Evolutionary conservation across 331 rosid species (phyloP).

Genomic region (Rhamnella rubrinervis): DNA sequence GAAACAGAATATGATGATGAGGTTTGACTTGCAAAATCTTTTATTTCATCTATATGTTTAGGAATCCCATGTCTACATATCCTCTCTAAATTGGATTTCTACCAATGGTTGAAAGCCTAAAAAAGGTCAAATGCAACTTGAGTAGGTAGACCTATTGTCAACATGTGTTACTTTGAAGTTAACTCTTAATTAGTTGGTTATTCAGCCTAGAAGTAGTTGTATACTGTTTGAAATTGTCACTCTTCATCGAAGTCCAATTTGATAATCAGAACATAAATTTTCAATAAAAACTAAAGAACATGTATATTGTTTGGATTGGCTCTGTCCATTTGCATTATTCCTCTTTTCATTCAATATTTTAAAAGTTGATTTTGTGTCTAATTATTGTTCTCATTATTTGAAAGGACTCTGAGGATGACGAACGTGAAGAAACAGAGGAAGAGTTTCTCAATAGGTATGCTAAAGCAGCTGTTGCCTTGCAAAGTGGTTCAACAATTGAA

Average conservation of each 20-base stretch:
- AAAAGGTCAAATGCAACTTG: background rate
- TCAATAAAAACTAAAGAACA: background rate
- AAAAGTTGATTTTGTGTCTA: background rate
- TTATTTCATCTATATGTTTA: constrained; percentile 15
- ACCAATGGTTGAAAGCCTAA: background rate
- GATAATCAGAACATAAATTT: background rate
- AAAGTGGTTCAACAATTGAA: constrained; percentile 63
- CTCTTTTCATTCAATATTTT: constrained; percentile 7
- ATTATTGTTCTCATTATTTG: background rate
- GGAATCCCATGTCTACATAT: constrained; percentile 7
- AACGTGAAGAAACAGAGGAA: constrained; percentile 79
- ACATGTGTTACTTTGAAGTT: background rate
- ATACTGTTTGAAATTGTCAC: background rate
- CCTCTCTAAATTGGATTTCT: background rate
- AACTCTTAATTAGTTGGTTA: background rate
- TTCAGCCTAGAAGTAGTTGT: background rate
- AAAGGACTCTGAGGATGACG: constrained; percentile 81
- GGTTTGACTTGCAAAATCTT: constrained; percentile 40
- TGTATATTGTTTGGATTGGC: background rate
- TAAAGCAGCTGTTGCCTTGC: constrained; percentile 74
- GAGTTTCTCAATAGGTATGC: constrained; percentile 82
- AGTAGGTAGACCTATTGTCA: background rate
- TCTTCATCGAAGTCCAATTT: background rate
- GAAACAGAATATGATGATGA: constrained; percentile 67
- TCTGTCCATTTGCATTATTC: constrained; percentile 14